A percentile compares a stretch with the other conserved stretches of the same genome.
Evolutionary conservation across 208 protist species (phyloP).

Genomic region (Tritrichomonas musculus): DNA sequence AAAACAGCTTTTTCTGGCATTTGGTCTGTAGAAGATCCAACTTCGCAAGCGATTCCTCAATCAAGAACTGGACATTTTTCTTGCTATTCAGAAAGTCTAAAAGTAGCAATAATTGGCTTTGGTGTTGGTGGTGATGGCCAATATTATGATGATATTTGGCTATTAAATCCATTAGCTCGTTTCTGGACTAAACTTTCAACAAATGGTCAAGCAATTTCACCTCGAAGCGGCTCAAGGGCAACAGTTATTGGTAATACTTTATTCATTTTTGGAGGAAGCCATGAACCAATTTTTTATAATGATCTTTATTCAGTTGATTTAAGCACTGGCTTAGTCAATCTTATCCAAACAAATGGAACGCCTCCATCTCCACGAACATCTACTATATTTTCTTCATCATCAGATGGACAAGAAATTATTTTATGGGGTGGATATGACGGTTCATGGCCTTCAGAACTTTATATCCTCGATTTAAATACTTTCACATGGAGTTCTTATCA

Average conservation of each 20-base stretch:
- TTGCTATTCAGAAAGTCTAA: not conserved
- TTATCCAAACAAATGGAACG: not conserved
- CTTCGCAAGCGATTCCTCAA: not conserved
- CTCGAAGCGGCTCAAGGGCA: not conserved
- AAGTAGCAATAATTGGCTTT: not conserved
- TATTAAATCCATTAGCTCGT: not conserved
- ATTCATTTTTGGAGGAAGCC: not conserved
- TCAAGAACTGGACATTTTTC: not conserved
- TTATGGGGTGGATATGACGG: not conserved
- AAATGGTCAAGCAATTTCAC: not conserved
- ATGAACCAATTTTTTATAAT: not conserved
- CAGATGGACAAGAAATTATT: not conserved
- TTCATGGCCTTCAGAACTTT: not conserved
- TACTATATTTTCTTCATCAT: not conserved
- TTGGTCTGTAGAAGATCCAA: not conserved
- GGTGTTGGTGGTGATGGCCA: not conserved
- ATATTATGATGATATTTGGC: conserved; percentile 13
- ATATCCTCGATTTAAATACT: not conserved
- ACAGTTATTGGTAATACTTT: not conserved
- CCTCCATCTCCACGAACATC: not conserved
- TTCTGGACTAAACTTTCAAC: not conserved
- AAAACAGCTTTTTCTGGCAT: not conserved
- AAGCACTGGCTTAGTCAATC: not conserved
- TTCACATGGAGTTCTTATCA: not conserved
- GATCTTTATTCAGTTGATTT: not conserved